These are phyloP conservation scores for Melaleuca alternifolia DNA, from an alignment of 345 rosid species.

Conservation along the genomic window DNA sequence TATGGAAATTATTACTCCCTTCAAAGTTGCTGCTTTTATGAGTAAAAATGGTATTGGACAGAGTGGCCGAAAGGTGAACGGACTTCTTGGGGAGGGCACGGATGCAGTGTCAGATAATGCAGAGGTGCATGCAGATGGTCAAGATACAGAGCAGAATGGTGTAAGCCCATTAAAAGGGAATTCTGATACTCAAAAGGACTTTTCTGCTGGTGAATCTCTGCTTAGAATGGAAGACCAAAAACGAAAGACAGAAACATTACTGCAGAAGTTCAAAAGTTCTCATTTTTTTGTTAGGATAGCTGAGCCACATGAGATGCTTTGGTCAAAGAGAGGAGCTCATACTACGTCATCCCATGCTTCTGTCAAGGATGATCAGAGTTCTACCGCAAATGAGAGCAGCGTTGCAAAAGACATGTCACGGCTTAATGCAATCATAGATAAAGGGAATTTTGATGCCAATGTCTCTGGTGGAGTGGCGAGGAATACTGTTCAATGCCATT, in stretches of 20 bases:
- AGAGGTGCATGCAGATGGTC: slow-evolving; percentile 27
- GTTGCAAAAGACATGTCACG: slow-evolving; percentile 16
- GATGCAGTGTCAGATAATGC: slow-evolving; percentile 26
- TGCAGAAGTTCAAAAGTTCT: slow-evolving; percentile 80
- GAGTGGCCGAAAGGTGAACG: slow-evolving; percentile 40
- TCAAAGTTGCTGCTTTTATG: slow-evolving; percentile 89
- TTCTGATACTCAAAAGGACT: slow-evolving; percentile 35
- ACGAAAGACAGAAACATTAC: slow-evolving; percentile 56
- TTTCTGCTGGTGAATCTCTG: slow-evolving; percentile 71
- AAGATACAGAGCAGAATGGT: slow-evolving; percentile 33
- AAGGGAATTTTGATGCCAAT: slow-evolving; percentile 71
- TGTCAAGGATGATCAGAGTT: slow-evolving; percentile 19
- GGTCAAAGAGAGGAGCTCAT: slow-evolving; percentile 59
- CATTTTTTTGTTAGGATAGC: slow-evolving; percentile 94
- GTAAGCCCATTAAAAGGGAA: slow-evolving; percentile 38
- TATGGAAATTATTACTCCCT: slow-evolving; percentile 78
- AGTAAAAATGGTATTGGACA: slow-evolving; percentile 59
- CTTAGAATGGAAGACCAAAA: slow-evolving; percentile 82
- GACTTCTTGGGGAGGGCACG: slow-evolving; percentile 23
- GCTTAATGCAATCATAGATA: slow-evolving; percentile 60
- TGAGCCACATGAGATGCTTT: slow-evolving; percentile 72
- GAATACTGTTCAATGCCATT: slow-evolving; percentile 56
- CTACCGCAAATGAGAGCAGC: slow-evolving; percentile 5
- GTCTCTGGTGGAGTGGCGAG: slow-evolving; percentile 84
- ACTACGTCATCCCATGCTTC: slow-evolving; percentile 16